Evolutionary conservation across 768 basidiomycete genomes (phyloP).

Genomic region (Steccherinum ochraceum): DNA sequence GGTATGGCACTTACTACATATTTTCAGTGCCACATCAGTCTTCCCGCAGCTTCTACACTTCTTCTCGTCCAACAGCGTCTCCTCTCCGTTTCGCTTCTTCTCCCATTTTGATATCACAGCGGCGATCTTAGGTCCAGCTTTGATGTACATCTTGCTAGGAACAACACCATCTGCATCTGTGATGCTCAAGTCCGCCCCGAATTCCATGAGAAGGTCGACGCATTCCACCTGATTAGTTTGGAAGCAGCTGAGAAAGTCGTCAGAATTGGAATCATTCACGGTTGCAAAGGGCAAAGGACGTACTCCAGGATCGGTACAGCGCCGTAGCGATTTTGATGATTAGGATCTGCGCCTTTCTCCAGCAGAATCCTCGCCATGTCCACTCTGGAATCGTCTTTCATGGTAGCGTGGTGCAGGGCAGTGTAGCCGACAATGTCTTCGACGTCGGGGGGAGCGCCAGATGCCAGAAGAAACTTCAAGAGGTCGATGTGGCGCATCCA

Average conservation of each 20-base stretch:
- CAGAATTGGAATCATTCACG: neutral
- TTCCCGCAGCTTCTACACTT: conserved; percentile 35
- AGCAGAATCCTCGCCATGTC: conserved; percentile 34
- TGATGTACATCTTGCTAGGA: conserved; percentile 24
- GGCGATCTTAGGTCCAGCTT: conserved; percentile 37
- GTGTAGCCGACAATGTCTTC: conserved; percentile 44
- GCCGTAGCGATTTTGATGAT: conserved; percentile 44
- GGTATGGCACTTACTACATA: conserved; percentile 38
- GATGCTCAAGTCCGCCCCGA: conserved; percentile 38
- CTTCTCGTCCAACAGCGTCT: conserved; percentile 37
- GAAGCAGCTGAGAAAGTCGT: conserved; percentile 20
- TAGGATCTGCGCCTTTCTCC: conserved; percentile 40
- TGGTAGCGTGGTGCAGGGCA: conserved; percentile 41
- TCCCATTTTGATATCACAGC: conserved; percentile 42
- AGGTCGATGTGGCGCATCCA: conserved; percentile 25
- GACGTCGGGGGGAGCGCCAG: conserved; percentile 33
- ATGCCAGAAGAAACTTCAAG: conserved; percentile 34
- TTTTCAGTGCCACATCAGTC: conserved; percentile 28
- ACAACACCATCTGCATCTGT: conserved; percentile 33
- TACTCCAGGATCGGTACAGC: conserved; percentile 29
- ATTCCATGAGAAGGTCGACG: conserved; percentile 44
- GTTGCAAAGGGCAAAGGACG: conserved; percentile 3
- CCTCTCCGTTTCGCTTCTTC: conserved; percentile 37
- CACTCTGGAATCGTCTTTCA: conserved; percentile 18
- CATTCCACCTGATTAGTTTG: conserved; percentile 9